Evolutionary conservation across 2,329 filamentous ascomycete species (phyloP), one percentile per base, ranked within the genome.

Genomic region (Epichloe bromicola): DNA sequence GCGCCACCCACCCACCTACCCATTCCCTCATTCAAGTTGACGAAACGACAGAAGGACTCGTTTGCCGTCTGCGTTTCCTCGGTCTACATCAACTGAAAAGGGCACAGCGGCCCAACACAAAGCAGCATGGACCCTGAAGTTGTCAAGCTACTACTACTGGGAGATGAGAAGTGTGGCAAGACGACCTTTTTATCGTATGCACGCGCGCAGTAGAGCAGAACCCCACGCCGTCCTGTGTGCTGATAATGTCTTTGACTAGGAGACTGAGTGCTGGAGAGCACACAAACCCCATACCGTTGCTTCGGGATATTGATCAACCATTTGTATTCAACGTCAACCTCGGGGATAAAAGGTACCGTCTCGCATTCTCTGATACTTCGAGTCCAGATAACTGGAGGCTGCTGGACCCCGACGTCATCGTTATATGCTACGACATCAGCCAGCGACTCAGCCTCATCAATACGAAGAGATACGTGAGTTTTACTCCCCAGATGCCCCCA

Each of bases 361-460:
- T 83, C 55, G 75, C 80, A 59, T 80, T 82, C 58, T 75, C 73
- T 56, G 80, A 83, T 60, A 82, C 79, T 1, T 72, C 74, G 8
- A 72, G 71, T 57, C 78, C 79, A 4, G 73, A 77, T 23, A 76
- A 72, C 59, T 83, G 80, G 80, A 73, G 68, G 45, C 66, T 75
- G n/a, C 66, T 82, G 17, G 70, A 70, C 14, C 80, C 80, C 0
- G 74, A 83, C 60, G 65, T 82, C 33, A 65, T 82, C 48, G 66
- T 82, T 30, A 65, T 82, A 52, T 82, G 79, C 64, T 83, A 78
- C 59, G 79, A 82, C 59, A 80, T 83, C 58, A 77, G 74, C 63
- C 74, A 76, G 55, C 71, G 79, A 41, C 60, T 75, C 42, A 80
- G 72, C 57, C 70, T 83, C 49, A 73, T 79, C 57, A 78, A 80